These are phyloP conservation scores for Gardenia jasminoides DNA, from an alignment of 257 asterid genomes.

Conservation along the genomic window DNA sequence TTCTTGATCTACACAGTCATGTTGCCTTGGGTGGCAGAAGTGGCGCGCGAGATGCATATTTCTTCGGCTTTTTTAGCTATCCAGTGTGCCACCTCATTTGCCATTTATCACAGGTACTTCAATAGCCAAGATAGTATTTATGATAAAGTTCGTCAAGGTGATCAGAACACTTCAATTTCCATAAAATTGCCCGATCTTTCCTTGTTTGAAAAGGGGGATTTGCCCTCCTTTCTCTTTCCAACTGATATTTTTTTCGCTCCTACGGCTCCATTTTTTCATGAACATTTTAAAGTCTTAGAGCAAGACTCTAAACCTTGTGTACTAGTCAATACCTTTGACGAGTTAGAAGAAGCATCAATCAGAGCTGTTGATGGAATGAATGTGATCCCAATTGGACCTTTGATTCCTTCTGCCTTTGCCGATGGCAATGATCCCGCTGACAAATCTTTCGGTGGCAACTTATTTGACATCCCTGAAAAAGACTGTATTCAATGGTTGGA, in stretches of 20 bases:
- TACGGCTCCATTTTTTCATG: conserved; percentile 25
- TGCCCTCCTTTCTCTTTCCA: conserved; percentile 43
- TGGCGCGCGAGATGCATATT: conserved; percentile 40
- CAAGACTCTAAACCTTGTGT: conserved; percentile 29
- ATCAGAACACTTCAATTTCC: neutral
- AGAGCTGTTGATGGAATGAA: conserved; percentile 23
- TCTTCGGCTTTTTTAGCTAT: conserved; percentile 45
- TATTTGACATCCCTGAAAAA: conserved; percentile 24
- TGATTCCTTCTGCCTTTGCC: conserved; percentile 45
- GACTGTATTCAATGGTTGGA: conserved; percentile 48
- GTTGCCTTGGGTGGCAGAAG: conserved; percentile 47
- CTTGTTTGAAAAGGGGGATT: conserved; percentile 25
- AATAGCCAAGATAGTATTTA: conserved; percentile 10
- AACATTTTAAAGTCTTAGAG: conserved; percentile 45
- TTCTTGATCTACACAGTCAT: conserved; percentile 40
- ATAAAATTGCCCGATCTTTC: conserved; percentile 37
- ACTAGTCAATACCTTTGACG: conserved; percentile 47
- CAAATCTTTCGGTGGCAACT: conserved; percentile 44
- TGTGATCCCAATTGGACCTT: conserved; percentile 48
- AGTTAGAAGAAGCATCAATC: conserved; percentile 44
- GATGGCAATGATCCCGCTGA: conserved; percentile 38
- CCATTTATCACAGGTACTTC: conserved; percentile 37
- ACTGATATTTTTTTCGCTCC: neutral
- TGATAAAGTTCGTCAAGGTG: neutral
- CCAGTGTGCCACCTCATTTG: conserved; percentile 46